Base-by-base conservation (phyloP, 2,329 filamentous ascomycete genomes). In the Macrophomina phaseolina region DNA sequence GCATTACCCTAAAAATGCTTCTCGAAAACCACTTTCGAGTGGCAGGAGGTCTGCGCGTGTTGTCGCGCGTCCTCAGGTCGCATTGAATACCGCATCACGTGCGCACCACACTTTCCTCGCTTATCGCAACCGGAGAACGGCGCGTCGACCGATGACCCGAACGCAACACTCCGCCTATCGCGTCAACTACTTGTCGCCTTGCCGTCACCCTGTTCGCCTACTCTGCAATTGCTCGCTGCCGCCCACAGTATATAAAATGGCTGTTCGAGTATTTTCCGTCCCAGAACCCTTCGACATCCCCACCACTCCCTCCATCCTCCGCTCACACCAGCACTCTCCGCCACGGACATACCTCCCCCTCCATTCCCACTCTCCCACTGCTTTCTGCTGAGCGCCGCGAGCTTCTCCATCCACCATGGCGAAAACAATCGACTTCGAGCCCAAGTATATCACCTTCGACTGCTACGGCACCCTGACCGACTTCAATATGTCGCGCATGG, bases 371-470 rank as follows among this genome's bases (percentile, higher is more conserved):
- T 23, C 23, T 23, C 23, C 23, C 23, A 23, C 23, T 23, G 23
- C 23, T 23, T 23, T 23, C 23, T 23, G 23, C 23, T 23, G 23
- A 23, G 23, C 23, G 23, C 23, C 23, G 23, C 23, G 23, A 23
- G 23, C 23, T 23, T 23, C 23, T 23, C 23, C 30, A 8, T 5
- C 5, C 32, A 52, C 34, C 45, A 63, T 63, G 60, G 28, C 63
- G n/a, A 38, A 8, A n/a, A 55, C n/a, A 7, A 66, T 66, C 53
- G 55, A 51, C 16, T 66, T 66, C 64, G 55, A 60, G 53, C 64
- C 64, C 55, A 66, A 61, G 28, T 66, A 66, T 46, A 66, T 66
- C 53, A 66, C 64, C 32, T 66, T 66, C 45, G 64, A 66, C 64
- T 66, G 64, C 64, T 66, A 66, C 55, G 64, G 64, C 55, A 66